A percentile compares a stretch with the other conserved stretches of the same genome.
Conservation (phyloP, 108 stramenopile species). For the Halocafeteria seosinensis region DNA sequence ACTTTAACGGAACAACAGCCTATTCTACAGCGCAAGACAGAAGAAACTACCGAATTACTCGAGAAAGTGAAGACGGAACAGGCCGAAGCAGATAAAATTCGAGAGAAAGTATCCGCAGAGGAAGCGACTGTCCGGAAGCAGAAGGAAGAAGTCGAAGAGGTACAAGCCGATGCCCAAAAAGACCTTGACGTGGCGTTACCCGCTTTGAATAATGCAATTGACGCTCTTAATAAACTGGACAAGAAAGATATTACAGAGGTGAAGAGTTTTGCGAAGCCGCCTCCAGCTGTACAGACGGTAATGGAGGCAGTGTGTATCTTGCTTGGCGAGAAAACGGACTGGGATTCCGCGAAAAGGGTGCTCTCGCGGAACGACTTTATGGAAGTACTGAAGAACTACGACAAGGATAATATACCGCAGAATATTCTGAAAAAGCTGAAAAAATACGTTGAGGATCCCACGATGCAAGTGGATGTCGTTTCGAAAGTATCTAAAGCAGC, state of each 20-base stretch:
- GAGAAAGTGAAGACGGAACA: constrained; percentile 25
- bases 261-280: constrained; percentile 41
- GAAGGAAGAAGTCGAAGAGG: constrained; percentile 33
- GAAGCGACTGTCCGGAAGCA: constrained; percentile 35
- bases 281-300: constrained; percentile 33
- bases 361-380: constrained; percentile 25
- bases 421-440: constrained; percentile 24
- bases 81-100: constrained; percentile 26
- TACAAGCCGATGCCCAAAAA: constrained; percentile 41
- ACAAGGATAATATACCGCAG: constrained; percentile 42
- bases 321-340: constrained; percentile 41
- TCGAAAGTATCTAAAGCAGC: constrained; percentile 32
- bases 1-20: constrained; percentile 39
- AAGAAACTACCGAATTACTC: constrained; percentile 32
- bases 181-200: constrained; percentile 45
- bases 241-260: constrained; percentile 45
- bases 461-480: constrained; percentile 35
- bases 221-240: constrained; percentile 30
- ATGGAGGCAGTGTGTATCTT: constrained; percentile 45
- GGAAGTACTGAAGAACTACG: constrained; percentile 35
- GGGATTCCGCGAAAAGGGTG: constrained; percentile 42
- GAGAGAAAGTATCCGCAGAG: constrained; percentile 25
- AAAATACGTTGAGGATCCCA: constrained; percentile 24
- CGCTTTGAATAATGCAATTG: constrained; percentile 33
- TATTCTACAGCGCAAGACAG: constrained; percentile 29